Percentiles rank a stretch among this genome's conserved stretches.
phyloP scores from a whole-genome alignment of 192 early-diverging fungal genomes.

The Martensiomyces pterosporus region DNA sequence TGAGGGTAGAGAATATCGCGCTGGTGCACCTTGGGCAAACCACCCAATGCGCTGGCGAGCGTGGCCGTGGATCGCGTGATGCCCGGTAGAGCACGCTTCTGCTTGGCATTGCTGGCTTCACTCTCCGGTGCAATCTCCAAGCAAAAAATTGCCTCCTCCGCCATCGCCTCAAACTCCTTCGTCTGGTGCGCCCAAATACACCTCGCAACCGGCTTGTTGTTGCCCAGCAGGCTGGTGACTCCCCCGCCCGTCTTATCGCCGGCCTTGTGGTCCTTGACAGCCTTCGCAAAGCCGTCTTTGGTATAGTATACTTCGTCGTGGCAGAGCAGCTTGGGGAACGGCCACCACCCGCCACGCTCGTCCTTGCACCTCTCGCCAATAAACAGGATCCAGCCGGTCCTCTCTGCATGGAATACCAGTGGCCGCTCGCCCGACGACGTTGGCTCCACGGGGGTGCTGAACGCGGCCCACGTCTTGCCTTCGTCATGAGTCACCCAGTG shows the following conservation, averaged over 20 bases:
- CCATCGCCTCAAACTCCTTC: conserved; percentile 55
- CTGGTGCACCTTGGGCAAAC: not conserved
- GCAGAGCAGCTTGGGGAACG: conserved; percentile 50
- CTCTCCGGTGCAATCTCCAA: conserved; percentile 45
- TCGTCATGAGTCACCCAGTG: conserved; percentile 49
- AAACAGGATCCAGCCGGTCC: conserved; percentile 64
- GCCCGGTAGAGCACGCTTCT: not conserved
- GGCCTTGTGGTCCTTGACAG: conserved; percentile 51
- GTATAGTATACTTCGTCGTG: conserved; percentile 66
- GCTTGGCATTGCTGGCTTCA: conserved; percentile 5
- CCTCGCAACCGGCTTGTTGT: conserved; percentile 47
- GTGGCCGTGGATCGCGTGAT: not conserved
- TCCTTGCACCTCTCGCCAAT: conserved; percentile 53
- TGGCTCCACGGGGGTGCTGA: conserved; percentile 38
- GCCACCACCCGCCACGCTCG: conserved; percentile 46
- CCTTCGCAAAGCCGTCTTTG: conserved; percentile 61
- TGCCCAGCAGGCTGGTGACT: conserved; percentile 25
- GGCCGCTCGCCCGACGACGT: conserved; percentile 38
- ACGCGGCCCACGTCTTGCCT: conserved; percentile 41
- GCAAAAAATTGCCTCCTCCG: conserved; percentile 71
- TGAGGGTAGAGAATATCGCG: not conserved
- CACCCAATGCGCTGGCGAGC: not conserved
- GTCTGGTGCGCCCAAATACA: conserved; percentile 74
- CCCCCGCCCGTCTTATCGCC: conserved; percentile 22
- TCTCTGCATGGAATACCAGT: conserved; percentile 66